phyloP scores from a whole-genome alignment of 108 stramenopile species.

The Pseudonitzschia delicatissima region DNA sequence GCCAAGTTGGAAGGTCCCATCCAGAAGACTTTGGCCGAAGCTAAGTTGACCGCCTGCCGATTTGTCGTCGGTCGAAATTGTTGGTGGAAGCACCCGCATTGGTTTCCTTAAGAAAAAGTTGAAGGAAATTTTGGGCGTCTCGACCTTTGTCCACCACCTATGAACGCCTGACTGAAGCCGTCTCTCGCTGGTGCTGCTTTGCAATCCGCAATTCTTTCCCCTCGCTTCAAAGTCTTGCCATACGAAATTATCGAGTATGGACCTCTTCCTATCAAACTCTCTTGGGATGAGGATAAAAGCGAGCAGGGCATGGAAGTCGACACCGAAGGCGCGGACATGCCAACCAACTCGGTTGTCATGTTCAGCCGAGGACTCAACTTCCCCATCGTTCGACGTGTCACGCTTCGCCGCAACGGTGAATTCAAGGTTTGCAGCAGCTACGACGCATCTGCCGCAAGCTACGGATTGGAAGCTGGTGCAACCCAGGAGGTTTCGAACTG shows the following conservation, averaged over 20 bases:
- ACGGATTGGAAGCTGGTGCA: constrained; percentile 43
- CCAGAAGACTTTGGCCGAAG: constrained; percentile 77
- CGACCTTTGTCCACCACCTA: constrained; percentile 85
- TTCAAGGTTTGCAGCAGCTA: constrained; percentile 78
- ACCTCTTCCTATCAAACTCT: constrained; percentile 86
- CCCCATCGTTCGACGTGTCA: constrained; percentile 92
- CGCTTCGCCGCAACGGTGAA: constrained; percentile 69
- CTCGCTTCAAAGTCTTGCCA: constrained; percentile 96
- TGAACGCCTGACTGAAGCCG: constrained; percentile 99
- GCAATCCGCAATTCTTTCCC: constrained; percentile 95
- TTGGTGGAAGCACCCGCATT: constrained; percentile 93
- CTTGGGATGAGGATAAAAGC: constrained; percentile 82
- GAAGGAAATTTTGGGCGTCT: constrained; percentile 60
- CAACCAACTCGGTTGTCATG: constrained; percentile 85
- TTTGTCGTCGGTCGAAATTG: constrained; percentile 86
- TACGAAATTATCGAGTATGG: constrained; percentile 89
- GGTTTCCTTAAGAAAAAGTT: constrained; percentile 88
- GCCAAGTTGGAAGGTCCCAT: constrained; percentile 85
- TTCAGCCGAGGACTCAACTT: constrained; percentile 90
- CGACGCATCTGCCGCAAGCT: constrained; percentile 46
- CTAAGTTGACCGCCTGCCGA: constrained; percentile 68
- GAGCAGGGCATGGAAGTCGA: constrained; percentile 52
- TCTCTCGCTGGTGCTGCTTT: constrained; percentile 94
- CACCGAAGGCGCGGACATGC: constrained; percentile 44
- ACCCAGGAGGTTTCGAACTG: constrained; percentile 60